phyloP scores from a whole-genome alignment of 768 basidiomycete genomes.

The Russula ochroleuca region DNA sequence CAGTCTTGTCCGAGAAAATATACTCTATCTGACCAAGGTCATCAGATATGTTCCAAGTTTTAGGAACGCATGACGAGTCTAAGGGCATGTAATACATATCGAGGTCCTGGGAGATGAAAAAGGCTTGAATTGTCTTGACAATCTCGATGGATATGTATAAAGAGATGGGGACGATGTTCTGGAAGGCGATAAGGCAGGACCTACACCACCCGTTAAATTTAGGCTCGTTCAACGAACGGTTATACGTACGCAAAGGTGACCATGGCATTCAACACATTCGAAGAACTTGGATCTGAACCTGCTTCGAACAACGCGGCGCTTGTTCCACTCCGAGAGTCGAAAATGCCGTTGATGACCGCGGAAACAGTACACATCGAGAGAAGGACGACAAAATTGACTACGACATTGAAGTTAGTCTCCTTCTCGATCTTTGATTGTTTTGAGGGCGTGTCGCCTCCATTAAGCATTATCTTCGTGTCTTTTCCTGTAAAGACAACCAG shows the following conservation, averaged over 20 bases:
- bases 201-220: constrained; percentile 39
- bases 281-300: constrained; percentile 57
- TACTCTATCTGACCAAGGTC: constrained; percentile 99
- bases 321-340: constrained; percentile 54
- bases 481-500: constrained; percentile 91
- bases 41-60: constrained; percentile 98
- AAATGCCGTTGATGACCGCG: constrained; percentile 71
- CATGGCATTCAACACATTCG: constrained; percentile 64
- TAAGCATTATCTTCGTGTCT: constrained; percentile 90
- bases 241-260: constrained; percentile 84
- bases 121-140: constrained; percentile 96
- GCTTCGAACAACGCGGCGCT: constrained; percentile 72
- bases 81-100: constrained; percentile 94
- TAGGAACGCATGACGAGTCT: constrained; percentile 87
- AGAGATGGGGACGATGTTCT: constrained; percentile 95
- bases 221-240: background rate
- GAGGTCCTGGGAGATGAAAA: constrained; percentile 91
- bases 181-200: constrained; percentile 91
- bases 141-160: constrained; percentile 97
- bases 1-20: constrained; percentile 90
- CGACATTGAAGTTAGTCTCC: constrained; percentile 97
- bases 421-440: constrained; percentile 97
- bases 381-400: constrained; percentile 86
- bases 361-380: constrained; percentile 70
- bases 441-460: constrained; percentile 90